Percentiles rank a stretch among this genome's conserved stretches.
Conservation (phyloP, 2,329 filamentous ascomycete species). For the Microcyclospora tardicrescens region DNA sequence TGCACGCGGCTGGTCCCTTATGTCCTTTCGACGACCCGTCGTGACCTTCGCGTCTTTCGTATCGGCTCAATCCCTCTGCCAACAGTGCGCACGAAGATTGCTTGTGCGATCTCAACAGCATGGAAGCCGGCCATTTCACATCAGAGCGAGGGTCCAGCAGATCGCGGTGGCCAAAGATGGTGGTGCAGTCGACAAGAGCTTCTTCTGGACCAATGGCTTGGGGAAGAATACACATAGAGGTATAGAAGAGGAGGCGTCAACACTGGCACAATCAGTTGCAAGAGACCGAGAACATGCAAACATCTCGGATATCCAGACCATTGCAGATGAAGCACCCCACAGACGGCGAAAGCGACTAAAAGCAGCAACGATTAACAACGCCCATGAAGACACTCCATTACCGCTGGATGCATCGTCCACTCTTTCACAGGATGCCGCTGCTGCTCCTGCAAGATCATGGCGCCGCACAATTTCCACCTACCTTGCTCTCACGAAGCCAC, state of each 20-base stretch:
- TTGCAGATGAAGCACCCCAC: constrained; percentile 18
- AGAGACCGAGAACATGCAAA: not conserved
- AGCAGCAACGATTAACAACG: constrained; percentile 8
- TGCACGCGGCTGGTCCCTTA: constrained; percentile 1
- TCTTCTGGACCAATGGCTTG: constrained; percentile 23
- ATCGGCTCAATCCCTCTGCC: constrained; percentile 12
- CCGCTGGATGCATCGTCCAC: constrained; percentile 50
- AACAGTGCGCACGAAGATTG: constrained; percentile 15
- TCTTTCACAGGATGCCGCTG: constrained; percentile 44
- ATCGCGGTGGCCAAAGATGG: constrained; percentile 10
- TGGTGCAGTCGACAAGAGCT: constrained; percentile 18
- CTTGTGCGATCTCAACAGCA: constrained; percentile 10
- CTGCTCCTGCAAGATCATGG: constrained; percentile 43
- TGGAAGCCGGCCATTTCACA: constrained; percentile 9
- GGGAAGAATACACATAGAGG: not conserved
- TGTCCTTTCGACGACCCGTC: constrained; percentile 8
- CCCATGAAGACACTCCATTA: constrained; percentile 18
- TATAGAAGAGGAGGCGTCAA: not conserved
- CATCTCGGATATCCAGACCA: not conserved
- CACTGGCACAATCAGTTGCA: not conserved
- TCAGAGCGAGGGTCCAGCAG: constrained; percentile 9
- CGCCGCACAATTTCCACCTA: constrained; percentile 63
- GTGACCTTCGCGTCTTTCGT: constrained; percentile 4
- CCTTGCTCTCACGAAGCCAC: constrained; percentile 88
- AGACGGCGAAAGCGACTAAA: constrained; percentile 24